Conservation (phyloP, 177 flowering plant genomes). For the Tripterygium wilfordii region DNA sequence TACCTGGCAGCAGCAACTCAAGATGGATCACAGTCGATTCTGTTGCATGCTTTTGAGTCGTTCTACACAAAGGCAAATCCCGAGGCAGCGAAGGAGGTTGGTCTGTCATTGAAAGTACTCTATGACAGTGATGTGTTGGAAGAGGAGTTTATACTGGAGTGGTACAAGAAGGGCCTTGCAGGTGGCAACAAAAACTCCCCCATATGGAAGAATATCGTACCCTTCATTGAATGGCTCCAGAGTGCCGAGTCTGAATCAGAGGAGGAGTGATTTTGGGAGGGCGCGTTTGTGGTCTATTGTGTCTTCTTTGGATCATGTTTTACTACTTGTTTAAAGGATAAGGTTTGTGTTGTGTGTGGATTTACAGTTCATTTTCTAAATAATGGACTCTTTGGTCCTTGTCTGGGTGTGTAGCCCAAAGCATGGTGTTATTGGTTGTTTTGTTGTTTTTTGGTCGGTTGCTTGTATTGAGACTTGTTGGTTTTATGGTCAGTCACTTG, state of each 20-base stretch:
- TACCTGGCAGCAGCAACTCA: constrained; percentile 46
- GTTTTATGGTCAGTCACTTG: too few relatives aligned
- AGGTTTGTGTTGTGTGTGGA: too few relatives aligned
- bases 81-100: constrained; percentile 65
- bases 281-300: neutral
- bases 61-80: constrained; percentile 45
- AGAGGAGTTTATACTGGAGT: constrained; percentile 54
- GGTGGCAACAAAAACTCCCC: constrained; percentile 41
- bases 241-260: constrained; percentile 86
- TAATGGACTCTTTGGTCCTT: too few relatives aligned
- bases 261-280: constrained; percentile 28
- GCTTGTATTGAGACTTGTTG: too few relatives aligned
- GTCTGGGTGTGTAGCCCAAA: too few relatives aligned
- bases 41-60: constrained; percentile 51
- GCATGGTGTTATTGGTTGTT: too few relatives aligned
- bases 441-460: too few relatives aligned
- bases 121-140: constrained; percentile 75
- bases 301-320: neutral
- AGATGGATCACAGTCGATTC: constrained; percentile 41
- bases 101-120: constrained; percentile 55
- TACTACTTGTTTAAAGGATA: too few relatives aligned
- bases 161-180: constrained; percentile 55
- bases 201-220: too few relatives aligned
- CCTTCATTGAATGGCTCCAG: constrained; percentile 91
- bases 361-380: too few relatives aligned